These are phyloP conservation scores for Lupinus albus DNA, from an alignment of 306 rosid genomes.

Conservation along the genomic window DNA sequence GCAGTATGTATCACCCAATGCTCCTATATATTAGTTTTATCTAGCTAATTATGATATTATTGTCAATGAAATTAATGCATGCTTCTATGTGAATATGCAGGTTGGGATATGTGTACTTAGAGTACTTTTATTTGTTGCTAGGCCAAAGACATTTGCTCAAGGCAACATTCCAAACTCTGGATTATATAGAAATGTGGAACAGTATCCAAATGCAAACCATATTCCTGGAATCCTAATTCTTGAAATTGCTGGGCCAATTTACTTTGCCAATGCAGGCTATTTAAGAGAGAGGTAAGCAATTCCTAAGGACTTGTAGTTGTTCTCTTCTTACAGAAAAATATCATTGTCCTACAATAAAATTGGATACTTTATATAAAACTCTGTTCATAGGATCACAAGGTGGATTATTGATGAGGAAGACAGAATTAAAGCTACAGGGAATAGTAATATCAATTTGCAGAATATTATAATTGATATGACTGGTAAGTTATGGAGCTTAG, in stretches of 20 bases:
- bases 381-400: conserved; percentile 68
- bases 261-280: conserved; percentile 76
- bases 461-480: conserved; percentile 79
- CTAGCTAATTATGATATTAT: background rate
- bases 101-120: conserved; percentile 67
- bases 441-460: conserved; percentile 62
- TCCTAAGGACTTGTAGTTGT: background rate
- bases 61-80: conserved; percentile 13
- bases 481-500: conserved; percentile 48
- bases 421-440: conserved; percentile 60
- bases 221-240: conserved; percentile 82
- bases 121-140: conserved; percentile 66
- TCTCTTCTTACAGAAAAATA: background rate
- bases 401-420: conserved; percentile 98
- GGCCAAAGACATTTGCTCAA: conserved; percentile 67
- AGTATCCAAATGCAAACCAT: conserved; percentile 65
- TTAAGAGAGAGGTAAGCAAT: conserved; percentile 70
- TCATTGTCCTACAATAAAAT: background rate
- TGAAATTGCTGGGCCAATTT: conserved; percentile 76
- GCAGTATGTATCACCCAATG: conserved; percentile 57
- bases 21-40: background rate
- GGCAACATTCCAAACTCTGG: conserved; percentile 77
- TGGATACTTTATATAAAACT: background rate
- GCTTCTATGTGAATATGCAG: conserved; percentile 48
- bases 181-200: conserved; percentile 70